Percentiles rank a stretch among this genome's conserved stretches.
Conservation (phyloP, 2,329 filamentous ascomycete species). For the Lachnellula suecica region DNA sequence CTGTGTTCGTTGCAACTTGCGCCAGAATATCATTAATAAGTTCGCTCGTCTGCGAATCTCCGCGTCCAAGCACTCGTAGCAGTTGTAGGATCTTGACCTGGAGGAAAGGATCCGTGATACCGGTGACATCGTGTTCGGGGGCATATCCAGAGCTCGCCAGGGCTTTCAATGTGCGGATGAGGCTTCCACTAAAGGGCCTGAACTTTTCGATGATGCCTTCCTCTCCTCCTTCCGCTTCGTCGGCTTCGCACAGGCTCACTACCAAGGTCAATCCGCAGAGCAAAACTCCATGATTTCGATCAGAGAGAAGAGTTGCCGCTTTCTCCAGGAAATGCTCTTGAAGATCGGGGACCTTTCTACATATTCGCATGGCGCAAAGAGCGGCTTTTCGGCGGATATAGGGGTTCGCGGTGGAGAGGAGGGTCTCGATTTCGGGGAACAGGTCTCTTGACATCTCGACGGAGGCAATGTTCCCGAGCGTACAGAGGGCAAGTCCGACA, state of each 20-base stretch:
- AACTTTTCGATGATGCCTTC: constrained; percentile 90
- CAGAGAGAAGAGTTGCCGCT: constrained; percentile 80
- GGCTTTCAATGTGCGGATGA: constrained; percentile 89
- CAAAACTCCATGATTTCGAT: constrained; percentile 93
- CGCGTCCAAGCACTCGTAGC: constrained; percentile 80
- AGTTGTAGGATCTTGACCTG: constrained; percentile 94
- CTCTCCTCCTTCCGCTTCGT: constrained; percentile 89
- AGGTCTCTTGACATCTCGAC: constrained; percentile 98
- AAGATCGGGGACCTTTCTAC: constrained; percentile 93
- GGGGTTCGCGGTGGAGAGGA: constrained; percentile 92
- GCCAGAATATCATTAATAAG: constrained; percentile 98
- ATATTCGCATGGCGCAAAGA: constrained; percentile 98
- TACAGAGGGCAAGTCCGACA: constrained; percentile 92
- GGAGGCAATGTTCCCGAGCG: constrained; percentile 95
- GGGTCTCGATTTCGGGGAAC: constrained; percentile 91
- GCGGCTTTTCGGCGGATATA: constrained; percentile 97
- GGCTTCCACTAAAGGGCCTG: constrained; percentile 75
- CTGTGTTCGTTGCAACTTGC: constrained; percentile 96
- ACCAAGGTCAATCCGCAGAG: constrained; percentile 90
- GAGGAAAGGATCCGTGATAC: constrained; percentile 95
- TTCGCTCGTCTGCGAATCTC: constrained; percentile 85
- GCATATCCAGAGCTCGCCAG: constrained; percentile 94
- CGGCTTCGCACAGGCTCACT: constrained; percentile 89
- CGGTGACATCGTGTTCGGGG: constrained; percentile 96
- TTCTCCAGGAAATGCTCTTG: constrained; percentile 98